These are phyloP conservation scores for Starmerella bombi DNA, from an alignment of 805 yeast genomes.

Conservation along the genomic window DNA sequence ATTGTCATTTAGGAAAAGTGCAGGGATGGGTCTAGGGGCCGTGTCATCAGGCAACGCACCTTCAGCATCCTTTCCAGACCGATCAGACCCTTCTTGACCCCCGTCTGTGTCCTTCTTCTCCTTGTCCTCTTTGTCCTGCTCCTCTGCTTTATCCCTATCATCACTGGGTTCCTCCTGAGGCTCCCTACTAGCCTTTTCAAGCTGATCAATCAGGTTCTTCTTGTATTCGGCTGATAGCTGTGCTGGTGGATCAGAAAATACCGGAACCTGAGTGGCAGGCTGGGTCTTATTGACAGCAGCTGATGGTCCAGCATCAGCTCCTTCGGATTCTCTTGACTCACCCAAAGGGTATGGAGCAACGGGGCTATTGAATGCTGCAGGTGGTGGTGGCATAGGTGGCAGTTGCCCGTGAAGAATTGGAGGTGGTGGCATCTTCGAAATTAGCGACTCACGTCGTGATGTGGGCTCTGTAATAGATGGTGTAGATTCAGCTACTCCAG, in stretches of 20 bases:
- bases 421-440: constrained; percentile 15
- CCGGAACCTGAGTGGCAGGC: background rate
- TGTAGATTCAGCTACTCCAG: background rate
- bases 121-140: background rate
- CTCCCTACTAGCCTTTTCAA: constrained; percentile 8
- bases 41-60: background rate
- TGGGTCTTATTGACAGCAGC: background rate
- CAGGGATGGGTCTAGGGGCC: background rate
- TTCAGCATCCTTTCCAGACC: too few species aligned
- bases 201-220: constrained; percentile 11
- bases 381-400: constrained; percentile 20
- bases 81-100: background rate
- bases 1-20: constrained; percentile 9
- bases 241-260: background rate
- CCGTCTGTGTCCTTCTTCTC: background rate
- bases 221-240: constrained; percentile 10
- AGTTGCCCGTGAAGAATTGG: constrained; percentile 10
- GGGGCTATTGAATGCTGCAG: constrained; percentile 17
- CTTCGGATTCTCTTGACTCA: background rate
- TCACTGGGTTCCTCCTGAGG: background rate
- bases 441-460: background rate
- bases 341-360: constrained; percentile 7
- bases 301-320: background rate
- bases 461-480: background rate
- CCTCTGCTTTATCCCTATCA: background rate